Evolutionary conservation across 257 asterid species (phyloP).

Genomic region (Scutellaria baicalensis): DNA sequence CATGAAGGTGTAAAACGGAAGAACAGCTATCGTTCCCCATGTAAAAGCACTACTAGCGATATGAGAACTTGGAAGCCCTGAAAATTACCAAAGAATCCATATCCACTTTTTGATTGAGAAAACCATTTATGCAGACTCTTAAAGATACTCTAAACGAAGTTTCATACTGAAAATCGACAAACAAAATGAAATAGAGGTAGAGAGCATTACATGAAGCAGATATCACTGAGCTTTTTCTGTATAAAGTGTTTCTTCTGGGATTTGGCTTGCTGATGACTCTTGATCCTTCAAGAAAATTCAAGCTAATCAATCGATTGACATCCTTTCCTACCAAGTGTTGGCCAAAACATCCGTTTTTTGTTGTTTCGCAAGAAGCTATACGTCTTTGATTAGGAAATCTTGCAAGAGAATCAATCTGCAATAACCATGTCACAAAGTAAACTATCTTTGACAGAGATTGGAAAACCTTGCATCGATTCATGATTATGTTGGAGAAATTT

Average conservation of each 20-base stretch:
- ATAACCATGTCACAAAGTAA: background rate
- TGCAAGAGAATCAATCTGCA: slow-evolving; percentile 34
- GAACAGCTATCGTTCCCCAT: slow-evolving; percentile 74
- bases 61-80: slow-evolving; percentile 65
- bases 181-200: background rate
- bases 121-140: background rate
- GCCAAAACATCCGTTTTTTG: slow-evolving; percentile 16
- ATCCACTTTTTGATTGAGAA: background rate
- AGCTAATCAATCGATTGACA: slow-evolving; percentile 14
- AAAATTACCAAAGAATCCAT: background rate
- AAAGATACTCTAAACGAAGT: background rate
- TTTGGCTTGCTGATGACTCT: slow-evolving; percentile 21
- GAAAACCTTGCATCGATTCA: too few relatives aligned
- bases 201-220: slow-evolving; percentile 60
- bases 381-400: slow-evolving; percentile 20
- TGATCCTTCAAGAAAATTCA: slow-evolving; percentile 42
- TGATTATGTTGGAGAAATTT: background rate
- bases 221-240: slow-evolving; percentile 28
- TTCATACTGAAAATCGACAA: background rate
- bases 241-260: slow-evolving; percentile 14
- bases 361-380: slow-evolving; percentile 11
- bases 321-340: slow-evolving; percentile 18
- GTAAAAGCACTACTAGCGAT: slow-evolving; percentile 69
- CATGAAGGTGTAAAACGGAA: slow-evolving; percentile 89
- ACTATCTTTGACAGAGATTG: too few relatives aligned